Conservation (phyloP, 257 asterid genomes). For the Capsicum pubescens region DNA sequence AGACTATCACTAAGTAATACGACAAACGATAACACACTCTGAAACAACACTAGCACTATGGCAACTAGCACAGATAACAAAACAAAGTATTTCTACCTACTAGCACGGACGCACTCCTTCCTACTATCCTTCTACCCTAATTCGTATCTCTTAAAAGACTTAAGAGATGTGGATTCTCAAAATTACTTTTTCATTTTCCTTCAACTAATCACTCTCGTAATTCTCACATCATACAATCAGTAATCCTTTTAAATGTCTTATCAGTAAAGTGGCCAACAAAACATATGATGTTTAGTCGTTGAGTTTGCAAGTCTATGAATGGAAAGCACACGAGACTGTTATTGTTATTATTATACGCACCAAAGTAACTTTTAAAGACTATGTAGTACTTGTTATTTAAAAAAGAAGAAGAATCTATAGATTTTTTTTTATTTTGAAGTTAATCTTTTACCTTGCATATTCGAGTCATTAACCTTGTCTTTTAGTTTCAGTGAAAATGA, state of each 20-base stretch:
- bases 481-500: neutral
- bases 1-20: too few relatives aligned
- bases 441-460: neutral
- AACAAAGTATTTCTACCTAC: too few relatives aligned
- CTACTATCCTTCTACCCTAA: too few relatives aligned
- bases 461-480: neutral
- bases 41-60: too few relatives aligned
- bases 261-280: neutral
- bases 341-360: neutral
- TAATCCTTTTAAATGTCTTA: neutral
- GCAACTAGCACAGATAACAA: too few relatives aligned
- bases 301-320: neutral
- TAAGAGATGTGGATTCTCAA: neutral
- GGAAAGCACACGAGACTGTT: neutral
- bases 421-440: neutral
- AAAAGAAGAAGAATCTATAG: neutral
- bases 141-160: neutral
- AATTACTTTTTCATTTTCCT: neutral
- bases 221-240: neutral
- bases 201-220: neutral
- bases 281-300: neutral
- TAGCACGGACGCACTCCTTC: too few relatives aligned
- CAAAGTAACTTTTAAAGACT: neutral
- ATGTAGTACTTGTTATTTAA: neutral
- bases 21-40: too few relatives aligned